phyloP scores from a whole-genome alignment of 176 grass and related monocot genomes.

The Pontederia crassipes region DNA sequence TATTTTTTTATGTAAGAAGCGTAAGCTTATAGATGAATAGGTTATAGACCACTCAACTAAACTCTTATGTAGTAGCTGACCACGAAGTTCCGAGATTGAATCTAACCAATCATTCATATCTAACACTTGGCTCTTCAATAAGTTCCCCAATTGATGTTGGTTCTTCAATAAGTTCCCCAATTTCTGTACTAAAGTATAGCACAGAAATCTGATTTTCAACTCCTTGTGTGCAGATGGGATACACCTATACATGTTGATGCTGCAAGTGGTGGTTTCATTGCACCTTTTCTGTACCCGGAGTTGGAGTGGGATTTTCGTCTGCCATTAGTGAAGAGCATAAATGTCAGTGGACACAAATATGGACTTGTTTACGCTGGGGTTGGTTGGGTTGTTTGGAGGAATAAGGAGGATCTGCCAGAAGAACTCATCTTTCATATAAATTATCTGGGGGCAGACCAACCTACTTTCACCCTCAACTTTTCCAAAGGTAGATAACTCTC shows the following conservation, averaged over 20 bases:
- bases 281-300: conserved; percentile 67
- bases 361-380: conserved; percentile 68
- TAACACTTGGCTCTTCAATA: no score
- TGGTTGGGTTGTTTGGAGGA: conserved; percentile 54
- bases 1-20: no score
- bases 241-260: conserved; percentile 68
- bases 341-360: conserved; percentile 68
- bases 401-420: conserved; percentile 57
- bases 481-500: conserved; percentile 34
- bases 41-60: no score
- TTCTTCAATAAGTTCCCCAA: no score
- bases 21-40: no score
- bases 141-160: no score
- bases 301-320: conserved; percentile 74
- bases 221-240: conserved; percentile 30
- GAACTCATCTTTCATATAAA: conserved; percentile 90
- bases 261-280: conserved; percentile 74
- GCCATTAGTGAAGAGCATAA: conserved; percentile 74
- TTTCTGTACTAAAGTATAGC: neutral
- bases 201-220: neutral
- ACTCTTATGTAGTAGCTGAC: no score
- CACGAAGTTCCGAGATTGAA: no score
- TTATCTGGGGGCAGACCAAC: conserved; percentile 67
- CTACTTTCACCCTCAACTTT: conserved; percentile 80
- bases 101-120: no score